These are phyloP conservation scores for Hygrophoropsis aurantiaca DNA, from an alignment of 768 basidiomycete genomes.

Conservation along the genomic window DNA sequence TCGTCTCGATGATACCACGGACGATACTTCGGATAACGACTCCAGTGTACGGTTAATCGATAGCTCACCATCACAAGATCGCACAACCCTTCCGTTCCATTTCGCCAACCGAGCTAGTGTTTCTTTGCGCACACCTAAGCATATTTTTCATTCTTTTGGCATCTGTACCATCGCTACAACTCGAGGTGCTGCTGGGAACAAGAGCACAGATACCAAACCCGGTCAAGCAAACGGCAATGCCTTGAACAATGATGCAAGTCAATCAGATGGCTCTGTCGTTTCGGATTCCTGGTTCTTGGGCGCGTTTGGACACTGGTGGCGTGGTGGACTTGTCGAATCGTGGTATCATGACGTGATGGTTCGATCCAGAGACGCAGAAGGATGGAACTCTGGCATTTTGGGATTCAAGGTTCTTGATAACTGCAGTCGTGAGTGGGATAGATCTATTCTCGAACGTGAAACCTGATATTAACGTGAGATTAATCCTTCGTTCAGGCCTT, in stretches of 20 bases:
- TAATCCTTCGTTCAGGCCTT: conserved; percentile 37
- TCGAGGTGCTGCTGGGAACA: conserved; percentile 33
- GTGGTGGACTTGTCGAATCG: conserved; percentile 77
- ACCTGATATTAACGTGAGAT: neutral
- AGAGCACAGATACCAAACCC: conserved; percentile 29
- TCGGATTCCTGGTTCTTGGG: conserved; percentile 89
- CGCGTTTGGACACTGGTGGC: conserved; percentile 90
- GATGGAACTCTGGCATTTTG: conserved; percentile 76
- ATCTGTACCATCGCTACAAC: conserved; percentile 78
- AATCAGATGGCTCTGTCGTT: conserved; percentile 48
- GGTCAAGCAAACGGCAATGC: conserved; percentile 11
- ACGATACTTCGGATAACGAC: conserved; percentile 47
- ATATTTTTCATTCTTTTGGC: conserved; percentile 82
- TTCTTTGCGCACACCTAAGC: conserved; percentile 88
- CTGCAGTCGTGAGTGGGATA: conserved; percentile 52
- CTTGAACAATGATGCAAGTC: conserved; percentile 35
- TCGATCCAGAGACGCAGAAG: conserved; percentile 65
- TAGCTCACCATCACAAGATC: conserved; percentile 17
- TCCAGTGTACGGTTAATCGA: conserved; percentile 24
- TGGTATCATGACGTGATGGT: conserved; percentile 73
- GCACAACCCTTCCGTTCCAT: conserved; percentile 51
- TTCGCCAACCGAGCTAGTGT: conserved; percentile 93
- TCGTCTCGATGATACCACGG: conserved; percentile 68
- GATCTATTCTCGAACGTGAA: neutral
- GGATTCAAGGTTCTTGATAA: conserved; percentile 74